These are phyloP conservation scores for Oropetium thomaeum DNA, from an alignment of 176 grass and related monocot species.

Conservation along the genomic window DNA sequence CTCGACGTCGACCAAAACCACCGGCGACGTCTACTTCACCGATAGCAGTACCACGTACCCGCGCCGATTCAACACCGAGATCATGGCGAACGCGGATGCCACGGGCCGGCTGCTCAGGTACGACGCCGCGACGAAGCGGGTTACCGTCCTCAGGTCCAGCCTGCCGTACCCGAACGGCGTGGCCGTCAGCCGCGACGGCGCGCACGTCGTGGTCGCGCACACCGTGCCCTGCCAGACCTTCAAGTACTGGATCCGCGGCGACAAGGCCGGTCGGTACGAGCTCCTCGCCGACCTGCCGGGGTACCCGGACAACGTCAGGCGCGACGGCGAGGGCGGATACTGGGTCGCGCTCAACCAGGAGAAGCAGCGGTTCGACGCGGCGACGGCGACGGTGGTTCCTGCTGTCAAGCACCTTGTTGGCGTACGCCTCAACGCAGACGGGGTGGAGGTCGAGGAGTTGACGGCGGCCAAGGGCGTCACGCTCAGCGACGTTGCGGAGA, in stretches of 20 bases:
- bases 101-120: constrained; percentile 52
- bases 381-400: too few relatives aligned
- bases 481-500: too few relatives aligned
- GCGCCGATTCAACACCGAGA: constrained; percentile 15
- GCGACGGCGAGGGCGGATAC: constrained; percentile 28
- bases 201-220: constrained; percentile 42
- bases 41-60: constrained; percentile 44
- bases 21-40: constrained; percentile 70
- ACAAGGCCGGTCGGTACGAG: constrained; percentile 8
- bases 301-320: constrained; percentile 61
- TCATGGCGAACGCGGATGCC: constrained; percentile 33
- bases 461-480: too few relatives aligned
- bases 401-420: too few relatives aligned
- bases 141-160: constrained; percentile 27
- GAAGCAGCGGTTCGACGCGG: too few relatives aligned
- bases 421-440: too few relatives aligned
- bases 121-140: not conserved
- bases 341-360: constrained; percentile 52
- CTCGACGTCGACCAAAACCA: constrained; percentile 62
- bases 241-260: constrained; percentile 38
- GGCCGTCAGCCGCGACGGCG: constrained; percentile 36
- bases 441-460: too few relatives aligned
- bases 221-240: constrained; percentile 39
- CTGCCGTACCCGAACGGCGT: constrained; percentile 53
- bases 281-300: constrained; percentile 50